phyloP scores from a whole-genome alignment of 1,284 basidiomycete species.

The Boletus albobrunnescens region DNA sequence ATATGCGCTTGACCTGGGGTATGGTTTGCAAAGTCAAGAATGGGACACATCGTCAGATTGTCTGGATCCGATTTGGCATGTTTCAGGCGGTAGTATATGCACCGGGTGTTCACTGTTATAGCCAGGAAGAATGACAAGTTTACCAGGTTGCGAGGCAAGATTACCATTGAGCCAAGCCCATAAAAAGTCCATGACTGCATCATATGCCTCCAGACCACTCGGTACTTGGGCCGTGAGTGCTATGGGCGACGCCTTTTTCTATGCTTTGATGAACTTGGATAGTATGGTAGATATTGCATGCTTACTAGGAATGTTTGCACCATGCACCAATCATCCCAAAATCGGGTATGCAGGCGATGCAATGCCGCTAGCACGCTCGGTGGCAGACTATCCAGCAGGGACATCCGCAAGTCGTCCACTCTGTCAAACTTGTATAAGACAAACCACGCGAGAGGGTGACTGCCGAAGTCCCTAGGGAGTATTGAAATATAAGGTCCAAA shows the following conservation, averaged over 20 bases:
- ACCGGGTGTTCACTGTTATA: conserved; percentile 80
- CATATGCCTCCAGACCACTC: conserved; percentile 14
- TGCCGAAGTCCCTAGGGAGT: conserved; percentile 64
- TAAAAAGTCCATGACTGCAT: conserved; percentile 39
- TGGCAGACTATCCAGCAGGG: conserved; percentile 47
- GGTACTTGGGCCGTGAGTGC: not conserved
- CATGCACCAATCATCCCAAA: conserved; percentile 55
- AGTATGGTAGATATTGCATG: not conserved
- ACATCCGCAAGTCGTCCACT: conserved; percentile 14
- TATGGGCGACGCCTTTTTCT: conserved; percentile 13
- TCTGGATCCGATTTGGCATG: conserved; percentile 50
- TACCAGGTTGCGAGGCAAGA: conserved; percentile 24
- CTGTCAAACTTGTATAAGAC: conserved; percentile 29
- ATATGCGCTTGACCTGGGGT: conserved; percentile 40
- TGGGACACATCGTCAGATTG: conserved; percentile 80
- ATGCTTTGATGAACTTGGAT: conserved; percentile 1
- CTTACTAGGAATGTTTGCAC: conserved; percentile 49
- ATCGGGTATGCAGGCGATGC: conserved; percentile 47
- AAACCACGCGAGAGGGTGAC: conserved; percentile 77
- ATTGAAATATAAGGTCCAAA: conserved; percentile 76
- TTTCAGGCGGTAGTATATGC: conserved; percentile 73
- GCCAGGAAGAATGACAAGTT: conserved; percentile 10
- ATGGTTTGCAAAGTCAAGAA: conserved; percentile 87
- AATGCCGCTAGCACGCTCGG: conserved; percentile 48
- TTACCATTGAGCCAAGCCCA: conserved; percentile 87